Percentiles rank a stretch among this genome's conserved stretches.
These are phyloP conservation scores for Pseudogymnoascus sp. DNA, from an alignment of 2,329 filamentous ascomycete genomes.

Conservation along the genomic window DNA sequence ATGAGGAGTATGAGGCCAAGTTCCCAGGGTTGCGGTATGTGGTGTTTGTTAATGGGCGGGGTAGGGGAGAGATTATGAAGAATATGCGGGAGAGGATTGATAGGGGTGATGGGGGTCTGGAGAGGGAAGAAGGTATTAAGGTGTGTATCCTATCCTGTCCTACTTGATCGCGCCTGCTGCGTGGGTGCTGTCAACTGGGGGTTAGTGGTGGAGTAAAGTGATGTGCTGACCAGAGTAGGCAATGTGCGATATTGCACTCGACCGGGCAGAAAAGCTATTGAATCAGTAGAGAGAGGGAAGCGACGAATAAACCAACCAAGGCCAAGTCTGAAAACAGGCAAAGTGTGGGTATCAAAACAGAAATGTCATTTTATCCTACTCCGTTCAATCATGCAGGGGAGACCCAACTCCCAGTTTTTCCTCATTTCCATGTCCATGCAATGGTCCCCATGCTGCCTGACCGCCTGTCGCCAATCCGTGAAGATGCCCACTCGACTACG, in stretches of 20 bases:
- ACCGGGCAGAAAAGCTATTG: conserved; percentile 59
- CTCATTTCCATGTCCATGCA: background rate
- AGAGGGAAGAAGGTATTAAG: conserved; percentile 66
- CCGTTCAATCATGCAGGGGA: background rate
- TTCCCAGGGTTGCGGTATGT: conserved; percentile 84
- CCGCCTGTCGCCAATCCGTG: background rate
- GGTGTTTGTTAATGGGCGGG: conserved; percentile 81
- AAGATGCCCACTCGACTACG: background rate
- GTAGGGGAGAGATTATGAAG: conserved; percentile 64
- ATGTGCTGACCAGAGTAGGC: conserved; percentile 38
- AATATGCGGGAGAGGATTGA: conserved; percentile 72
- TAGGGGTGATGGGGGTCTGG: conserved; percentile 53
- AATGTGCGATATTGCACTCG: conserved; percentile 84
- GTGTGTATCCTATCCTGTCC: conserved; percentile 34
- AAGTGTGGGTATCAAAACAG: conserved; percentile 12
- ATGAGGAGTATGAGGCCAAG: conserved; percentile 66
- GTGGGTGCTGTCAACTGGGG: background rate
- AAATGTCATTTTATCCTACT: conserved; percentile 21
- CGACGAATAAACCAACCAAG: background rate
- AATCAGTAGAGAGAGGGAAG: background rate
- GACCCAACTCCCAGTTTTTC: background rate
- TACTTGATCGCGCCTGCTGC: conserved; percentile 13
- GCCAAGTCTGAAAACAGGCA: too few species aligned
- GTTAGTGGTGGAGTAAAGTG: background rate
- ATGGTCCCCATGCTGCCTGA: background rate